Conservation (phyloP, 768 basidiomycete species). For the Piloderma croceum region DNA sequence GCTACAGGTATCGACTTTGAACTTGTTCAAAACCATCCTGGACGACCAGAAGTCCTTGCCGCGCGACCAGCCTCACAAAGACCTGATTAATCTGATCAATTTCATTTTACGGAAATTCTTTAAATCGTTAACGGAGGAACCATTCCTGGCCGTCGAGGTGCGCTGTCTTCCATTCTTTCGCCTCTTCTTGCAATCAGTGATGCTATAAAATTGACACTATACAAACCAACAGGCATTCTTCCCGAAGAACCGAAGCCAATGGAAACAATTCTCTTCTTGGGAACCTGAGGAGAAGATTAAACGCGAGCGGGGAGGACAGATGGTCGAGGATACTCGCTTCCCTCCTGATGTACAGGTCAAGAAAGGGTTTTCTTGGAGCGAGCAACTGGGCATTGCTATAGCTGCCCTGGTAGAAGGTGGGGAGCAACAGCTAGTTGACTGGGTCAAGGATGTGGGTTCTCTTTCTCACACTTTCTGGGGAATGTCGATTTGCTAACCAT, state of each 20-base stretch:
- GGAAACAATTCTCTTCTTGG: constrained; percentile 83
- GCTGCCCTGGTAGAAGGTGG: constrained; percentile 65
- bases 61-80: constrained; percentile 71
- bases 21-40: constrained; percentile 83
- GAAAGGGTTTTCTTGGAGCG: constrained; percentile 84
- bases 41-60: constrained; percentile 77
- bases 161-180: constrained; percentile 22
- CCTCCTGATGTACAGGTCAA: constrained; percentile 74
- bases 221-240: constrained; percentile 62
- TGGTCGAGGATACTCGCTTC: constrained; percentile 35
- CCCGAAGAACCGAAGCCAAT: constrained; percentile 81
- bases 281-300: constrained; percentile 45
- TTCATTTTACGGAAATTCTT: constrained; percentile 91
- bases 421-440: constrained; percentile 47
- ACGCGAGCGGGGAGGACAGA: constrained; percentile 28
- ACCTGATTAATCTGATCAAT: constrained; percentile 78
- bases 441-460: constrained; percentile 71
- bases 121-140: constrained; percentile 79
- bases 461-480: constrained; percentile 1
- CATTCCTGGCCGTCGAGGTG: constrained; percentile 88
- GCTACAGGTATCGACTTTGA: constrained; percentile 77
- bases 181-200: background rate
- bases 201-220: background rate
- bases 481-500: too few relatives aligned
- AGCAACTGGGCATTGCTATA: constrained; percentile 85